Evolutionary conservation across 2,329 filamentous ascomycete species (phyloP).

Genomic region (Coleophoma eucalyptorum): DNA sequence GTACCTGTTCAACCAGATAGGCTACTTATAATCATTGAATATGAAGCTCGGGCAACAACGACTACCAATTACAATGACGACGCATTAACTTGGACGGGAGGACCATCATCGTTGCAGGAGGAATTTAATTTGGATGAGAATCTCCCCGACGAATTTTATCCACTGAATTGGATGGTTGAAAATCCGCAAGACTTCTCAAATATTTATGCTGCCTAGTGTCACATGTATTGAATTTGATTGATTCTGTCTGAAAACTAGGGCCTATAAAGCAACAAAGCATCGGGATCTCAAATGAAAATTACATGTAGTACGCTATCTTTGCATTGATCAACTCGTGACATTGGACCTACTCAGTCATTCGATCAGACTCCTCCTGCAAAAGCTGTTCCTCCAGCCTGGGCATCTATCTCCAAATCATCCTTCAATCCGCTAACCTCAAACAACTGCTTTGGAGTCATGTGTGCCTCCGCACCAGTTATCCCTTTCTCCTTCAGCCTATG

Average conservation of each 20-base stretch:
- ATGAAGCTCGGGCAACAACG: no score
- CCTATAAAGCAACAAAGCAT: not conserved
- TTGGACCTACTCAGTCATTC: not conserved
- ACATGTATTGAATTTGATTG: no score
- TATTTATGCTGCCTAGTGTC: no score
- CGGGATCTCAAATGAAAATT: not conserved
- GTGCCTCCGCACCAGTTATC: slow-evolving; percentile 31
- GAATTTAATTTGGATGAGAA: slow-evolving; percentile 2
- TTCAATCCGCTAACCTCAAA: slow-evolving; percentile 48
- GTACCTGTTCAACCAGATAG: not conserved
- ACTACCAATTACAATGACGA: no score
- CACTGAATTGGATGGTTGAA: slow-evolving; percentile 4
- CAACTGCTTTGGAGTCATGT: slow-evolving; percentile 39
- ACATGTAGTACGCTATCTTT: not conserved
- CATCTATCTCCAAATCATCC: slow-evolving; percentile 44
- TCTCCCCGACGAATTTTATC: slow-evolving; percentile 7
- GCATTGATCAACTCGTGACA: not conserved
- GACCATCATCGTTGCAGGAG: not conserved
- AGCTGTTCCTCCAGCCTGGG: not conserved
- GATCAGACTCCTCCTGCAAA: not conserved
- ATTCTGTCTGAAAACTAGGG: no score
- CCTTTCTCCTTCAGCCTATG: slow-evolving; percentile 32
- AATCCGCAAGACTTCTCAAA: not conserved
- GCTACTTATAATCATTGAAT: not conserved
- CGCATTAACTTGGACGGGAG: no score